These are phyloP conservation scores for Suillus lakei DNA, from an alignment of 768 basidiomycete species.

Conservation along the genomic window DNA sequence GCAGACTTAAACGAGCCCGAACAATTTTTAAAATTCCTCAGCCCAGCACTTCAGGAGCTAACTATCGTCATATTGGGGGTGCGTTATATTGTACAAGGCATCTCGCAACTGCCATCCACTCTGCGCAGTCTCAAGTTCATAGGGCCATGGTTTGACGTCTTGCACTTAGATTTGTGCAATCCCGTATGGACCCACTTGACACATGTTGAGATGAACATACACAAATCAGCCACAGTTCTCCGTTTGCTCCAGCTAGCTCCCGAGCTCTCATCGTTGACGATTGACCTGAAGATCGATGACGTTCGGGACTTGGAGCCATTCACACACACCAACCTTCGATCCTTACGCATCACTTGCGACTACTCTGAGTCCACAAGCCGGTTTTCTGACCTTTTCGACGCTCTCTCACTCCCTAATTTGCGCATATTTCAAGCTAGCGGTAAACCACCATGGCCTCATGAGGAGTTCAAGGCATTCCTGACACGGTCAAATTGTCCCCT, in stretches of 20 bases:
- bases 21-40: too few species aligned
- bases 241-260: conserved; percentile 23
- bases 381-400: not conserved
- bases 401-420: not conserved
- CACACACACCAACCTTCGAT: conserved; percentile 16
- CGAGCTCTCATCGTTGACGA: conserved; percentile 18
- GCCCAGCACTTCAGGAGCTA: too few species aligned
- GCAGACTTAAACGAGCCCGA: too few species aligned
- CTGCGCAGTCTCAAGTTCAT: too few species aligned
- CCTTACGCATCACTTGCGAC: conserved; percentile 15
- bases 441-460: conserved; percentile 19
- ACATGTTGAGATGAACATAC: conserved; percentile 8
- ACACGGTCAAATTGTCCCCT: conserved; percentile 26
- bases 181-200: conserved; percentile 26
- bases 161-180: conserved; percentile 12
- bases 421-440: not conserved
- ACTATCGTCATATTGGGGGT: too few species aligned
- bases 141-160: too few species aligned
- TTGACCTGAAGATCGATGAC: too few species aligned
- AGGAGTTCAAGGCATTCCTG: conserved; percentile 21
- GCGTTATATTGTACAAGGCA: too few species aligned
- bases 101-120: too few species aligned
- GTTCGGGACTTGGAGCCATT: not conserved
- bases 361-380: not conserved
- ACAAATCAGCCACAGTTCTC: conserved; percentile 5